Conservation (phyloP, 1,284 basidiomycete species). For the Papiliotrema flavescens region DNA sequence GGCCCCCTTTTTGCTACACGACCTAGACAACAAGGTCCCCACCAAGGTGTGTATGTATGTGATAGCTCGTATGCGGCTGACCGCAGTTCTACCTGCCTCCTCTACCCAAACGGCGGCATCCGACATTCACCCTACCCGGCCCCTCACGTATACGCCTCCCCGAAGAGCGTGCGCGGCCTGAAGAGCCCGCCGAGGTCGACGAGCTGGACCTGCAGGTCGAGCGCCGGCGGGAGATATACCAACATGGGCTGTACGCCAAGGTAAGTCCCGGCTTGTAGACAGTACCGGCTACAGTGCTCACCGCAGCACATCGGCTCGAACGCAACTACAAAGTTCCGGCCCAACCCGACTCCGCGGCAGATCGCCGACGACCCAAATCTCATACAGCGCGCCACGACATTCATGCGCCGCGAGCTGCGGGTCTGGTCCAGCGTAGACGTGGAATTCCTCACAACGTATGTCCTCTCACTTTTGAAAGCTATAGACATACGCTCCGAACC, state of each 20-base stretch:
- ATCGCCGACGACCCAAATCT: conserved; percentile 59
- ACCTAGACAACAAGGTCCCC: conserved; percentile 42
- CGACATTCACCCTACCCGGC: conserved; percentile 14
- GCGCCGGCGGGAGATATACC: conserved; percentile 63
- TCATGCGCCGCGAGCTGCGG: conserved; percentile 74
- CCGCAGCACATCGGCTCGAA: conserved; percentile 82
- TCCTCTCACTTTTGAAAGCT: conserved; percentile 75
- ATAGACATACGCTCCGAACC: conserved; percentile 83
- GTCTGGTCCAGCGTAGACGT: conserved; percentile 79
- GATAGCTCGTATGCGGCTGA: neutral
- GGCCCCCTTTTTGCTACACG: conserved; percentile 74
- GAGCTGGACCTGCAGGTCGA: conserved; percentile 61
- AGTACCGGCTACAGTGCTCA: neutral
- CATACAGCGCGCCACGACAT: conserved; percentile 63
- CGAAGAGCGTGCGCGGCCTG: neutral
- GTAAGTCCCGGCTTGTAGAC: conserved; percentile 52
- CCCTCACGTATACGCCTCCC: conserved; percentile 8
- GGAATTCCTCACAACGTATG: conserved; percentile 65
- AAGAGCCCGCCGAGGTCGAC: too few species aligned
- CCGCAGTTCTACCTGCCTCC: conserved; percentile 67
- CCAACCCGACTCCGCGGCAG: conserved; percentile 73
- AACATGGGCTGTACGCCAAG: conserved; percentile 72
- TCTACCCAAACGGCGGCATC: conserved; percentile 43
- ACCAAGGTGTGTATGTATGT: conserved; percentile 38
- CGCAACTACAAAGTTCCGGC: conserved; percentile 70